Evolutionary conservation across 768 basidiomycete genomes (phyloP), one percentile per base, ranked within the genome.

Genomic region (Mycena belliarum): DNA sequence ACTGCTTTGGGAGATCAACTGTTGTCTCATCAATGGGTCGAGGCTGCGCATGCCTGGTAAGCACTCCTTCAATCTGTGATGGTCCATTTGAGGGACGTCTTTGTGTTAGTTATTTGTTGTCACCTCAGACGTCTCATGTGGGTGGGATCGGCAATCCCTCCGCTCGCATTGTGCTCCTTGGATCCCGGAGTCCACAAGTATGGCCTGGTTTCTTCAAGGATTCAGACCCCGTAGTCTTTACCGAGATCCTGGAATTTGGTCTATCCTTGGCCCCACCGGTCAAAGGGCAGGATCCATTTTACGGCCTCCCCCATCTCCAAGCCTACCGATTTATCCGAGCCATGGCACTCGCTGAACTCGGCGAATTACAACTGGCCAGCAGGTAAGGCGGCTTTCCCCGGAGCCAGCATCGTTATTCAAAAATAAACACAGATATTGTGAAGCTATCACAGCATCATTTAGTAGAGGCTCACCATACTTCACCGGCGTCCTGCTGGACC

Each of bases 21-120:
- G n/a, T 69, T 76, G 15, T 76, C 82, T 6, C 85, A 88, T 63
- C 81, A 88, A 32, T 86, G 91, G 74, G 72, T 84, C 10, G 89
- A 95, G 64, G 94, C 95, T 18, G 93, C 94, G 23, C 95, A 98
- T 77, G 84, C 79, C 56, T 99, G 97, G 96, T 98, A 66, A 61
- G 87, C 75, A 12, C 18, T 42, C 33, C 24, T 1, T 20, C 20
- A n/a, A 26, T 18, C 28, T 18, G 20, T 25, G 12, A 8, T 15
- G 6, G 56, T 46, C 32, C 63, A 51, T 69, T 20, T 56, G 12
- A 48, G 45, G 58, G 40, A 55, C 32, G 15, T 15, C 6, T 37
- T 21, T 23, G 2, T 50, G 9, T n/a, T 63, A 96, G 93, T 68
- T 94, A 95, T 68, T 76, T 98, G 6, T 82, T 98, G 38, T 89